Base-by-base conservation (phyloP, 2,329 filamentous ascomycete genomes). In the Davidsoniella eucalypti region DNA sequence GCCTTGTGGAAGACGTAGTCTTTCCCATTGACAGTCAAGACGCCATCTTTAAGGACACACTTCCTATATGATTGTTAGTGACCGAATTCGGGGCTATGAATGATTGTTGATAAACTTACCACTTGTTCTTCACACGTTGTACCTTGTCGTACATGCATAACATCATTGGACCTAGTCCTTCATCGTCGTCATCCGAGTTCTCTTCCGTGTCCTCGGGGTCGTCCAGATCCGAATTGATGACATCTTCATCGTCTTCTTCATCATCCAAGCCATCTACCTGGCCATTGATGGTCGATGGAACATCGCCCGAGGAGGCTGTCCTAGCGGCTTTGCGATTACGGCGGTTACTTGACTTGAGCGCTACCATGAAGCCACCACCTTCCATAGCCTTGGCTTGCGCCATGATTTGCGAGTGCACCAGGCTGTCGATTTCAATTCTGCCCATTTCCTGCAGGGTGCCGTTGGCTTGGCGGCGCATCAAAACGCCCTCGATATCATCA, bases 61-160 rank as follows among this genome's bases (percentile, higher is more conserved):
- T 98, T 98, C 84, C 84, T 81, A 54, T 57, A 68, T 60, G 63
- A 16, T 21, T 26, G 38, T 63, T 41, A 60, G 58, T n/a, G n/a
- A n/a, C n/a, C n/a, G n/a, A n/a, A n/a, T n/a, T 12, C 10, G 26
- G 26, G 21, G 21, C 2, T 37, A 14, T n/a, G 21, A 48, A 5
- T 29, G 3, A 9, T 39, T 0, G 8, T n/a, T n/a, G 40, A 54
- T 43, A 23, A 39, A 66, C 72, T 47, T 63, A 80, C 85, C 85
- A 92, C 77, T 92, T 98, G 69, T 96, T 98, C 80, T 98, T 98
- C 60, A 96, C 92, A 44, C 92, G 77, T 67, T 96, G 90, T 8
- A 98, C 92, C 70, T 98, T 98, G 70, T 98, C 92, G 63, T 98
- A 98, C 63, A 94, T 95, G 70, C 92, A 98, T 39, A 98, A 80